Evolutionary conservation across 108 stramenopile genomes (phyloP), one percentile per base, ranked within the genome.

Genomic region (Pseudonitzschia multiseries): DNA sequence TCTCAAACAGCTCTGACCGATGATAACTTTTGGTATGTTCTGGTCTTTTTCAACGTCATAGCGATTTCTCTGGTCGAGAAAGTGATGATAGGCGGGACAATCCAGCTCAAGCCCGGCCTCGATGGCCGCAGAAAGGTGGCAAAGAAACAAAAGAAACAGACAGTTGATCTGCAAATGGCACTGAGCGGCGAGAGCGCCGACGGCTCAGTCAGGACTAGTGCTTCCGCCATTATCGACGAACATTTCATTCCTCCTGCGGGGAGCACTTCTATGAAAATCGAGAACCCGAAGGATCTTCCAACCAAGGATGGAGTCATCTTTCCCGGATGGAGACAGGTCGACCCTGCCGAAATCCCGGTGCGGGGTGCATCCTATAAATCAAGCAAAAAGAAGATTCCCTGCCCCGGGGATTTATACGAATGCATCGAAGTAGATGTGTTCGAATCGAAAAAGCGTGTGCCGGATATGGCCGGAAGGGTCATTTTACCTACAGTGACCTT

Each of bases 341-440:
- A 86, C 29, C 72, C 87, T 26, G 57, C 60, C 22, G 64, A 48
- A 6, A 53, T 94, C 42, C 59, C 72, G 17, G 84, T 94, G 28
- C 84, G 93, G 42, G 84, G 86, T 43, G 83, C 84, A 71, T 87
- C 86, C 21, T 94, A 94, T 69, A 63, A 82, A 42, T 69, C 79
- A 31, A 87, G 87, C 66, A 94, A 92, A 70, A 81, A 79, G 53
- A 92, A 94, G 76, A 61, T 90, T 46, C 81, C 93, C 2, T 82
- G 78, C n/a, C 89, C 91, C 8, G 85, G 85, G 26, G 80, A 81
- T 50, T 76, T 94, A 18, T 94, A 94, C 74, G 83, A 88, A 33
- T 88, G 79, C 40, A 62, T 86, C 15, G 70, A 84, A 10, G 69
- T 88, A 26, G 93, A 94, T 76, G 83, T 89, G 40, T 92, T 94